Conservation (phyloP, 768 basidiomycete genomes). For the Suillus americanus region DNA sequence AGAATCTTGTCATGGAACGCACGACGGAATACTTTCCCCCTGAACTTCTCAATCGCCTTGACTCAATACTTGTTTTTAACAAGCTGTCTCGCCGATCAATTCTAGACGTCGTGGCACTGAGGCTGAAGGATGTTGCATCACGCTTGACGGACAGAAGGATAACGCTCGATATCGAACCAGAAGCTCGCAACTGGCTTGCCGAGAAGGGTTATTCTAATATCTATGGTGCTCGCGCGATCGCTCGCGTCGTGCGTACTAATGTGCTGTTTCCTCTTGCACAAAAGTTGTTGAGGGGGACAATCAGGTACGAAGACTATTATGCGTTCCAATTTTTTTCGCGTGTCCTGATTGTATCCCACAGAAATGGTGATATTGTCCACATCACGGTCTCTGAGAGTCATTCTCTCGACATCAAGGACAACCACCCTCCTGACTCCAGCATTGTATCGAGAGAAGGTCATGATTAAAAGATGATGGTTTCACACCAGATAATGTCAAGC, state of each 20-base stretch:
- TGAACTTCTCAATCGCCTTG: constrained; percentile 86
- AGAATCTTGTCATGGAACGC: constrained; percentile 66
- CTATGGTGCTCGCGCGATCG: constrained; percentile 88
- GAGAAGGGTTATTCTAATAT: constrained; percentile 77
- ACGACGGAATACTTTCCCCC: constrained; percentile 85
- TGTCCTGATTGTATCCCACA: constrained; percentile 16
- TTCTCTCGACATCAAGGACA: constrained; percentile 56
- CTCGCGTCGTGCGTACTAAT: constrained; percentile 78
- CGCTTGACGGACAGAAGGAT: constrained; percentile 68
- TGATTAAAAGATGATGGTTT: background rate
- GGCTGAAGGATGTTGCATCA: constrained; percentile 70
- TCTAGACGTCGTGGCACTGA: constrained; percentile 73
- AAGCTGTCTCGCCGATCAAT: constrained; percentile 77
- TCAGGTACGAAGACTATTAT: constrained; percentile 49
- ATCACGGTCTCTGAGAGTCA: constrained; percentile 47
- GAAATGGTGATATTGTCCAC: constrained; percentile 64
- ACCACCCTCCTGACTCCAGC: constrained; percentile 51
- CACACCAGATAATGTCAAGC: background rate
- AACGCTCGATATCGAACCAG: constrained; percentile 63
- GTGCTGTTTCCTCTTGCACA: constrained; percentile 83
- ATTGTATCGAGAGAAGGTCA: background rate
- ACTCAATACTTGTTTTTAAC: constrained; percentile 88
- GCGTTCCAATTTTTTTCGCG: background rate
- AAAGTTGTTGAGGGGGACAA: constrained; percentile 75
- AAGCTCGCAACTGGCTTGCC: constrained; percentile 68